These are phyloP conservation scores for Debaryomyces hansenii DNA, from an alignment of 805 yeast species.

Conservation along the genomic window DNA sequence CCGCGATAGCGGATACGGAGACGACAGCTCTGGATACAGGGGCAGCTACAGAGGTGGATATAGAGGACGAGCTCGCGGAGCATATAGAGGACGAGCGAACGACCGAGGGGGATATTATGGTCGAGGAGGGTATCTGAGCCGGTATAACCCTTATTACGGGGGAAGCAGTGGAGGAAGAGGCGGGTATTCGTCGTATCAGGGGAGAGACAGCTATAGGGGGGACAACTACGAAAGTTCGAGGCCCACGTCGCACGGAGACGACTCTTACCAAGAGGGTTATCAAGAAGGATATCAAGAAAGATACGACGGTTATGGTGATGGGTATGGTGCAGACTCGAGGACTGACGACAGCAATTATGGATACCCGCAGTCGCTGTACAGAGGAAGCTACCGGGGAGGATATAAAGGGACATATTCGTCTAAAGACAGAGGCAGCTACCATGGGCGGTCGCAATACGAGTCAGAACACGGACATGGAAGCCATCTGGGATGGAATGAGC, in stretches of 20 bases:
- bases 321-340: conserved; percentile 7
- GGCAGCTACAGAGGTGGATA: conserved; percentile 17
- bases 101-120: conserved; percentile 10
- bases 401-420: not conserved
- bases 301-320: conserved; percentile 4
- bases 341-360: not conserved
- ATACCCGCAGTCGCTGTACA: not conserved
- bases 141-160: conserved; percentile 3
- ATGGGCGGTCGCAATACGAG: not conserved
- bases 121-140: conserved; percentile 10
- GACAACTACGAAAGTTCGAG: not conserved
- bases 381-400: conserved; percentile 1
- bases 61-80: conserved; percentile 20
- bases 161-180: conserved; percentile 4
- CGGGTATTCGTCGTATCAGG: conserved; percentile 5
- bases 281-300: not conserved
- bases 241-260: conserved; percentile 2
- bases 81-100: conserved; percentile 19
- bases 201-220: conserved; percentile 1
- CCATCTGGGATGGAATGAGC: not conserved
- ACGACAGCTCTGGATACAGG: conserved; percentile 13
- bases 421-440: not conserved
- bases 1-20: conserved; percentile 4
- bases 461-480: not conserved
- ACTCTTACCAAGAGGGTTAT: not conserved